A percentile compares a stretch with the other conserved stretches of the same genome.
Conservation (phyloP, 2,329 filamentous ascomycete genomes). For the Fusarium sulawesiense region DNA sequence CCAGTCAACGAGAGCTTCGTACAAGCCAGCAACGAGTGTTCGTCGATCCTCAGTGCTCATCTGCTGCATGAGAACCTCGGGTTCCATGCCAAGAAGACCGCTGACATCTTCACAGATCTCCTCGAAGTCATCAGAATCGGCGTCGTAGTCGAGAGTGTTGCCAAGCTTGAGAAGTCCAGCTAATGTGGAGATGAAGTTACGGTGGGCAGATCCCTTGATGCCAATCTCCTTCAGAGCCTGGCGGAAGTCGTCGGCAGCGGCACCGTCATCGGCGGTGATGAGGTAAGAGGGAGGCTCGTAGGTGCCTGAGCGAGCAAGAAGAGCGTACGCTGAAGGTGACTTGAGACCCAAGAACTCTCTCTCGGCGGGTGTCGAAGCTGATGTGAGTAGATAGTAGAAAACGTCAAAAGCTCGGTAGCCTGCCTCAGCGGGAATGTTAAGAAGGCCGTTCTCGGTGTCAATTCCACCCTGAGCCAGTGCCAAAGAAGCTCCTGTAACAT, state of each 20-base stretch:
- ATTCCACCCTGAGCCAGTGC: conserved; percentile 89
- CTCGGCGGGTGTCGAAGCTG: conserved; percentile 89
- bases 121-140: conserved; percentile 87
- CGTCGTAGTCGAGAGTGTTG: conserved; percentile 84
- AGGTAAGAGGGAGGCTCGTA: conserved; percentile 89
- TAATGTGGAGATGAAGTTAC: conserved; percentile 85
- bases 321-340: conserved; percentile 77
- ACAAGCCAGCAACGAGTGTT: conserved; percentile 85
- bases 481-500: conserved; percentile 78
- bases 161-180: conserved; percentile 91
- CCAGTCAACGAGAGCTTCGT: conserved; percentile 96
- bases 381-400: conserved; percentile 95
- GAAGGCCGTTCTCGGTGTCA: conserved; percentile 81
- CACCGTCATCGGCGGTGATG: conserved; percentile 90
- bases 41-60: conserved; percentile 87
- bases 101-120: conserved; percentile 91
- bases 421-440: conserved; percentile 80
- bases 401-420: conserved; percentile 96
- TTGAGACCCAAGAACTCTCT: conserved; percentile 88
- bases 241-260: conserved; percentile 92
- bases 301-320: conserved; percentile 85
- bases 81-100: conserved; percentile 85
- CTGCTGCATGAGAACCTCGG: conserved; percentile 81
- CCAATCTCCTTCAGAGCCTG: conserved; percentile 89
- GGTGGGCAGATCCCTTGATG: conserved; percentile 86